These are phyloP conservation scores for Trichoderma simmonsii DNA, from an alignment of 2,329 filamentous ascomycete genomes.

Conservation along the genomic window DNA sequence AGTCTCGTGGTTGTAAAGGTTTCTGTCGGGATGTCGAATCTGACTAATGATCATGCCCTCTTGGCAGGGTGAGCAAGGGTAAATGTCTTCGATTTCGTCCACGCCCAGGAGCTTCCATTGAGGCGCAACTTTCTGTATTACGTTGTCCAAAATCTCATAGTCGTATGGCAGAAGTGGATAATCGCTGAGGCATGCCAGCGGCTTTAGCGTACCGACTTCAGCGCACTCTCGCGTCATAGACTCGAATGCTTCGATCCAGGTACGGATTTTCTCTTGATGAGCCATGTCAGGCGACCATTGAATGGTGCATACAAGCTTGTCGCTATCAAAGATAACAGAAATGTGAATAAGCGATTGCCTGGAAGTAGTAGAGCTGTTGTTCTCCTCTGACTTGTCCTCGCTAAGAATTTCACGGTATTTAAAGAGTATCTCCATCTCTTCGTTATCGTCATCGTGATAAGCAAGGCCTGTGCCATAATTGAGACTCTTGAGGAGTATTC, in stretches of 20 bases:
- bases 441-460: neutral
- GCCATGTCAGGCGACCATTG: neutral
- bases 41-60: neutral
- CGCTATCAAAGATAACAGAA: neutral
- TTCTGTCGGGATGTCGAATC: neutral
- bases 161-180: neutral
- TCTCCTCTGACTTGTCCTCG: neutral
- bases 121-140: neutral
- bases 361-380: neutral
- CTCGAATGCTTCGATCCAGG: neutral
- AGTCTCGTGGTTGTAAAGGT: neutral
- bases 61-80: neutral
- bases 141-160: neutral
- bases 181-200: neutral
- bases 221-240: neutral
- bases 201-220: neutral
- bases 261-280: neutral
- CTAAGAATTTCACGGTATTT: neutral
- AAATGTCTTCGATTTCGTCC: neutral
- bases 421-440: neutral
- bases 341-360: neutral
- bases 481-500: neutral
- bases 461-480: neutral
- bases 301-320: neutral
- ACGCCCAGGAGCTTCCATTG: neutral